Base-by-base conservation (phyloP, 805 yeast genomes). In the Maudiozyma saulgeensis region DNA sequence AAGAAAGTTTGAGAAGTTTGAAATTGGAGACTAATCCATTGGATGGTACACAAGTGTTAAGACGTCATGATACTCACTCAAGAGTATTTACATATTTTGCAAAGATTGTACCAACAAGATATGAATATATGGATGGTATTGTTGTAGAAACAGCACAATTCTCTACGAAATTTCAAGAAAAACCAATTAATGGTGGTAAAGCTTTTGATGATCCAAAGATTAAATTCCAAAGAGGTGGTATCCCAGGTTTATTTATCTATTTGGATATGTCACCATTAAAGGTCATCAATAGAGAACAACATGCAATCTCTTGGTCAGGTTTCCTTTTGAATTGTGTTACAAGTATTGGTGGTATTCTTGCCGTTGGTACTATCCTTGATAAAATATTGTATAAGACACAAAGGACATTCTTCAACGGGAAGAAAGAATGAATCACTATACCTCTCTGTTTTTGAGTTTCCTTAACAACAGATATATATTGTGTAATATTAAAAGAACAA, bases 231-330 rank as follows among this genome's bases (percentile, higher is more conserved):
- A 73, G 80, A 50, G 97, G 97, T 25, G 99, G 99, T 7, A 72
- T 86, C n/a, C 98, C 99, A 0, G 96, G 97, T 5, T 75, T 89
- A 2, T 87, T 82, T 66, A 79, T 93, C 71, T 73, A 81, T 58
- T 88, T 93, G 68, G 98, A 93, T 59, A 89, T 91, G 66, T 83
- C 95, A 49, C 96, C 98, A 13, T 74, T 93, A 73, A 88, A 89
- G 63, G 89, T 93, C 46, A 87, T 90, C 60, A 87, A 91, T 69
- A 75, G 79, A 50, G 95, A 93, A 67, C 81, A 70, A 43, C 75
- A 72, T 50, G 63, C 64, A 25, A 84, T 82, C 63, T 76, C 91
- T 1, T 85, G 91, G 82, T 84, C 91, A 31, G 86, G 88, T 2
- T 89, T 90, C 60, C 60, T 88, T 25, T 71, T 89, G 51, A 88